phyloP scores from a whole-genome alignment of 306 rosid genomes.

The Vigna unguiculata region DNA sequence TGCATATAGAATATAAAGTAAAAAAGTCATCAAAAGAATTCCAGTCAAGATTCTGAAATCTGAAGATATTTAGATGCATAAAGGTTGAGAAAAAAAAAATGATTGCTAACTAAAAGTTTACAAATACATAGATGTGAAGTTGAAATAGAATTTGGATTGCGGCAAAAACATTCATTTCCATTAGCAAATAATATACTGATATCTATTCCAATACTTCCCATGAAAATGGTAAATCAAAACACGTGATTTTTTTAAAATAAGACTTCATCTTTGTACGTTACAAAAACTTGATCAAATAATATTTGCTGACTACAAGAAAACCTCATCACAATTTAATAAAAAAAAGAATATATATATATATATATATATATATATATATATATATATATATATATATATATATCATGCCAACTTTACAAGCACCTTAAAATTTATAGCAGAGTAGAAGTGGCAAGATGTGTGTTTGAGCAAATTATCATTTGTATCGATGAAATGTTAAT shows the following conservation, averaged over 20 bases:
- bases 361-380: neutral
- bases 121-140: neutral
- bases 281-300: constrained; percentile 8
- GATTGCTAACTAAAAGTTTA: neutral
- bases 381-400: neutral
- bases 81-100: constrained; percentile 17
- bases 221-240: constrained; percentile 19
- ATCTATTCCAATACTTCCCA: constrained; percentile 31
- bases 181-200: neutral
- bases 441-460: neutral
- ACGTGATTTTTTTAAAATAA: neutral
- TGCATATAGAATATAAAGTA: neutral
- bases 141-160: neutral
- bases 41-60: constrained; percentile 7
- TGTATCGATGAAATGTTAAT: constrained; percentile 1
- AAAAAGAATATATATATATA: neutral
- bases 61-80: neutral
- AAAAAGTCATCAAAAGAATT: constrained; percentile 11
- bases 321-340: neutral
- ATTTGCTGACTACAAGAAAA: constrained; percentile 8
- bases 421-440: neutral
- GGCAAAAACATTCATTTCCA: constrained; percentile 17
- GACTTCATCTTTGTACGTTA: neutral
- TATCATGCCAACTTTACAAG: constrained; percentile 25
- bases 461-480: constrained; percentile 17